Percentiles rank a stretch among this genome's conserved stretches.
These are phyloP conservation scores for Tolypocladium pustulatum DNA, from an alignment of 2,329 filamentous ascomycete species.

Conservation along the genomic window DNA sequence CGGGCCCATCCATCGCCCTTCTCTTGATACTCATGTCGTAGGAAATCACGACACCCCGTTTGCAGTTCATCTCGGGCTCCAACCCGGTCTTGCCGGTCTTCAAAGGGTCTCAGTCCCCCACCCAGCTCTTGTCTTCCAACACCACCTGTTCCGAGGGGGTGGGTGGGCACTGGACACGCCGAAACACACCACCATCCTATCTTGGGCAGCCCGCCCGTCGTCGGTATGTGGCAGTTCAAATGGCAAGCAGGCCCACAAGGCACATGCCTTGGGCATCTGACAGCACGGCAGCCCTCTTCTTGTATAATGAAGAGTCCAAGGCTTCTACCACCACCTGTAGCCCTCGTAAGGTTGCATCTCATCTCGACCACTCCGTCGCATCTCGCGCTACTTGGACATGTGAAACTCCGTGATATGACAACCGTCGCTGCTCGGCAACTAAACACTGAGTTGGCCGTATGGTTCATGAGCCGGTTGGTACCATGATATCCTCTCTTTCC, in stretches of 20 bases:
- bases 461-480: neutral
- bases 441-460: neutral
- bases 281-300: neutral
- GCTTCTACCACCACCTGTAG: neutral
- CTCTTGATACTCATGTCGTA: neutral
- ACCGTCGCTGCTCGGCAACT: neutral
- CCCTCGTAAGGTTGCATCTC: neutral
- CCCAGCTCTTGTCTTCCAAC: neutral
- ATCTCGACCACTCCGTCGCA: neutral
- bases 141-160: neutral
- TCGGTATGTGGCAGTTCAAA: neutral
- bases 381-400: neutral
- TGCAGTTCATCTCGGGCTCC: neutral
- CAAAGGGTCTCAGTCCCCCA: neutral
- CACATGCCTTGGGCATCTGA: neutral
- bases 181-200: neutral
- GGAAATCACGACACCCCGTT: neutral
- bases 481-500: neutral
- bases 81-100: neutral
- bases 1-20: neutral
- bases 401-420: neutral
- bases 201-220: neutral
- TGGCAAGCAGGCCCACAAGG: neutral
- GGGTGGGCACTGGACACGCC: neutral
- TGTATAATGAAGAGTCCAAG: neutral